Evolutionary conservation across 208 protist genomes (phyloP), one percentile per base, ranked within the genome.

Genomic region (Trichomonas vaginalis): DNA sequence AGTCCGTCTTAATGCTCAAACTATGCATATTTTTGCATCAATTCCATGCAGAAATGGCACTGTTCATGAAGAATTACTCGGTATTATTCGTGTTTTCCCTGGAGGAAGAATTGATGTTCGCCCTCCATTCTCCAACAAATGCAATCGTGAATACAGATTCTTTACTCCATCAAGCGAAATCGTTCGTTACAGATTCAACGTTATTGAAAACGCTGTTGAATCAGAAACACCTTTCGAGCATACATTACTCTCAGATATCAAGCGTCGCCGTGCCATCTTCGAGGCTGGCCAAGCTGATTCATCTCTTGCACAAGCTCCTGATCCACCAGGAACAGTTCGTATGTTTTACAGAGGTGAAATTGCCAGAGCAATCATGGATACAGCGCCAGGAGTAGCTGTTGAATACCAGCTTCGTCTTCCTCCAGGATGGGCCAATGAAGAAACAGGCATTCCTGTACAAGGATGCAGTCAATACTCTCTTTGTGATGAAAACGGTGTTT

Each of bases 291-390:
- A 48, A 48, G 8, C 82, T 8, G 82, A 90, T 48, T 90, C n/a
- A 23, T 90, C 82, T n/a, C 82, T 90, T n/a, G 37, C 82, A 48
- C 82, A 90, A 46, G n/a, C 82, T 9, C 82, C 82, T 9, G 82
- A 90, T 21, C 37, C 37, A 3, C 40, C 82, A 23, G 42, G 42
- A 46, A 48, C 82, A 4, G 42, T 90, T 9, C 10, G 82, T 8
- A 90, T 90, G 82, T 90, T 90, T n/a, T 90, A 90, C 82, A 90
- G 42, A 90, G 37, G 82, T 27, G 82, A 90, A 48, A 90, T 90
- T n/a, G 3, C 82, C 0, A 46, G n/a, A 12, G 10, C 23, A 8
- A 14, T 45, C 4, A 90, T 90, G 82, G 35, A 45, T 90, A 17
- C 35, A 46, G 37, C 82, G 35, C n/a, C 35, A 12, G 17, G 12